phyloP scores from a whole-genome alignment of 163 green algal genomes.

The Dunaliella salina region DNA sequence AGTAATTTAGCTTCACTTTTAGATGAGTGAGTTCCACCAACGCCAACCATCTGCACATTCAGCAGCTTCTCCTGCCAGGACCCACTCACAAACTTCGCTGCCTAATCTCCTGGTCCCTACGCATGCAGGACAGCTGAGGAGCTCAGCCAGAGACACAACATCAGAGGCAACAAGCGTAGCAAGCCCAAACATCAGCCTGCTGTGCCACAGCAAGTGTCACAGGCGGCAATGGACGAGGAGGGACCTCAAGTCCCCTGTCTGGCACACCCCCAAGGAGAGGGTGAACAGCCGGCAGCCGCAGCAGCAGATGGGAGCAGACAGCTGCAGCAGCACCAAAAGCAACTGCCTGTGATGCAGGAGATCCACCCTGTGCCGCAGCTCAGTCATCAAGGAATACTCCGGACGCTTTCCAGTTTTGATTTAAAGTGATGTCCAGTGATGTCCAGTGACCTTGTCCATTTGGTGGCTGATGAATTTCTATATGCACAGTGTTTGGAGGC shows the following conservation, averaged over 20 bases:
- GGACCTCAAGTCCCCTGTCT: background rate
- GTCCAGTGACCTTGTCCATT: too few species aligned
- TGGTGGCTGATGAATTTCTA: too few species aligned
- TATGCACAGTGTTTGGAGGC: too few species aligned
- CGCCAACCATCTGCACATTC: too few species aligned
- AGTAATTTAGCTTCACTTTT: background rate
- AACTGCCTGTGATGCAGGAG: too few species aligned
- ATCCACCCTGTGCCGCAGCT: too few species aligned
- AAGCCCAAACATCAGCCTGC: background rate
- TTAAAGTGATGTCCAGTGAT: background rate
- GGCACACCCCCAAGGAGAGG: background rate
- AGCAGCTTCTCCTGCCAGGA: too few species aligned
- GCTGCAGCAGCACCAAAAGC: background rate
- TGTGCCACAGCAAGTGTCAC: background rate
- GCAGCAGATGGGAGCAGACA: background rate
- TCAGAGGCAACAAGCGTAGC: background rate
- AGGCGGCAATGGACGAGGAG: background rate
- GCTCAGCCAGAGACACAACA: background rate
- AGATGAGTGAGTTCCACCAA: background rate
- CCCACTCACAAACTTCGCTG: too few species aligned
- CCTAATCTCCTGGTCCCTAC: background rate
- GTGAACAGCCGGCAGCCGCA: too few species aligned
- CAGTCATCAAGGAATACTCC: background rate
- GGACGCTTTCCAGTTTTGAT: background rate
- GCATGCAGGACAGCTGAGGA: background rate